Percentiles rank a stretch among this genome's conserved stretches.
phyloP scores from a whole-genome alignment of 2,329 filamentous ascomycete genomes.

The Claviceps quebecensis region DNA sequence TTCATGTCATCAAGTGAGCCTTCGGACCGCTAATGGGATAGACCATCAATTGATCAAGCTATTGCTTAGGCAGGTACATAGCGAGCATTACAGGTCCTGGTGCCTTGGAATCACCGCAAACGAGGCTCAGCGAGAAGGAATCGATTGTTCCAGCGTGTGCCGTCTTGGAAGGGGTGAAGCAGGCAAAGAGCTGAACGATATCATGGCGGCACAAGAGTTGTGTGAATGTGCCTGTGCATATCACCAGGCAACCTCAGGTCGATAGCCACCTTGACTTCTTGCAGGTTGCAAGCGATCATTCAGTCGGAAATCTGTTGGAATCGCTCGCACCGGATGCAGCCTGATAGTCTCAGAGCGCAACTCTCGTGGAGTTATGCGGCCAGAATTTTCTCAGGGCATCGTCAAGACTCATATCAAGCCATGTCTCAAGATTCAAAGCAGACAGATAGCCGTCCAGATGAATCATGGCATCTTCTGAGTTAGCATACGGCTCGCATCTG shows the following conservation, averaged over 20 bases:
- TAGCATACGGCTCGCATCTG: too few species aligned
- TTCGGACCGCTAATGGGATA: too few species aligned
- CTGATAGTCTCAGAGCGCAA: background rate
- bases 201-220: background rate
- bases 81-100: too few species aligned
- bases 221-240: background rate
- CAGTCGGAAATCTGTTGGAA: background rate
- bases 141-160: background rate
- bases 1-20: too few species aligned
- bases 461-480: too few species aligned
- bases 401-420: background rate
- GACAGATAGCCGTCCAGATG: too few species aligned
- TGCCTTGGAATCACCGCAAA: too few species aligned
- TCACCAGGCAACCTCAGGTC: background rate
- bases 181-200: background rate
- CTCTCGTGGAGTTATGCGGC: too few species aligned
- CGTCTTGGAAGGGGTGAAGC: background rate
- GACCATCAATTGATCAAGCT: too few species aligned
- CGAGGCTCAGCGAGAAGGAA: background rate
- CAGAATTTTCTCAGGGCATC: background rate
- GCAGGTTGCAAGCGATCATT: background rate
- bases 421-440: background rate
- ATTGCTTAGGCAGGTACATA: too few species aligned
- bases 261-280: background rate
- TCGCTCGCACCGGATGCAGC: background rate